phyloP scores from a whole-genome alignment of 2,329 filamentous ascomycete genomes.

The Huntiella abstrusa region DNA sequence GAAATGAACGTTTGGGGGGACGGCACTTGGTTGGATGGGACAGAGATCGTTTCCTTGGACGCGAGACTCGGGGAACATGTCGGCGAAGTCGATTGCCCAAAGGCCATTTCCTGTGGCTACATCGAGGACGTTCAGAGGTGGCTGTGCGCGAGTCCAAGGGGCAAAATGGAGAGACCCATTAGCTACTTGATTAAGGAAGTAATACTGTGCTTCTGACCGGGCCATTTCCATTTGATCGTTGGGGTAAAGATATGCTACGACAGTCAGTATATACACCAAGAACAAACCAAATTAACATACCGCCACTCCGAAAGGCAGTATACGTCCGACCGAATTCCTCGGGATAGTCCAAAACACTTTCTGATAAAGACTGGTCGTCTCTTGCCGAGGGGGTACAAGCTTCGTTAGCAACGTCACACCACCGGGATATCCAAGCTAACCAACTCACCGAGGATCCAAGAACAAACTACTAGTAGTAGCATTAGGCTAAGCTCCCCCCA shows the following conservation, averaged over 20 bases:
- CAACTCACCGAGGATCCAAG: neutral
- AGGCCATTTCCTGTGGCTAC: conserved; percentile 30
- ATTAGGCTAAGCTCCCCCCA: neutral
- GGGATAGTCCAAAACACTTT: conserved; percentile 24
- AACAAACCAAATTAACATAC: conserved; percentile 17
- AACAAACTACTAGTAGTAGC: neutral
- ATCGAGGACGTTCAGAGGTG: conserved; percentile 23
- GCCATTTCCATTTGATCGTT: conserved; percentile 26
- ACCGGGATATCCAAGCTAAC: neutral
- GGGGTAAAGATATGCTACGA: conserved; percentile 26
- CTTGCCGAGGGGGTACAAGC: conserved; percentile 3
- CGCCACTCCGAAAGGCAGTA: conserved; percentile 28
- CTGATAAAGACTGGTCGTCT: conserved; percentile 21
- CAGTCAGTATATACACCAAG: neutral
- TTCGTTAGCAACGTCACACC: neutral
- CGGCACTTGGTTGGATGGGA: conserved; percentile 44
- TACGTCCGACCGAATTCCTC: conserved; percentile 28
- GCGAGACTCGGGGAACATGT: conserved; percentile 36
- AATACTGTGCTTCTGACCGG: conserved; percentile 23
- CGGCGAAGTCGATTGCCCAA: conserved; percentile 51
- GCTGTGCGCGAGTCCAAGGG: conserved; percentile 20
- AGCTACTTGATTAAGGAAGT: conserved; percentile 21
- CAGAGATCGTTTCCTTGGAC: conserved; percentile 49
- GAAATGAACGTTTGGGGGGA: conserved; percentile 57
- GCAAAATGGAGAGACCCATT: conserved; percentile 24